Conservation (phyloP, 2,329 filamentous ascomycete species). For the Colletotrichum scovillei region DNA sequence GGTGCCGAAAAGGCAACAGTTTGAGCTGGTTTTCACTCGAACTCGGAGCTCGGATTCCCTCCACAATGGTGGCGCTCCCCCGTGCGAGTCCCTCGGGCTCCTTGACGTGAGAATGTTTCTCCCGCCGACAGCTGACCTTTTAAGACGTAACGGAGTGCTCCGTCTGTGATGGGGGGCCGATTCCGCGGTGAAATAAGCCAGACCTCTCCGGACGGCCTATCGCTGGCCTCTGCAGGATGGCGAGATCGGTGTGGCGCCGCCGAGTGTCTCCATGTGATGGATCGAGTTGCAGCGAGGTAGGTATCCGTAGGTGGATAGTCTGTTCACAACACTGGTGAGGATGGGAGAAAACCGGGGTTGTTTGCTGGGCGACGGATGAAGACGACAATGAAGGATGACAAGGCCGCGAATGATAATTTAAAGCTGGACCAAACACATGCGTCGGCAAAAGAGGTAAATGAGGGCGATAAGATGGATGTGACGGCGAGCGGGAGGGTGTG, state of each 20-base stretch:
- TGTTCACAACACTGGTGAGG: slow-evolving; percentile 1
- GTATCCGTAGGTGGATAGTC: background rate
- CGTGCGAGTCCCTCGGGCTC: background rate
- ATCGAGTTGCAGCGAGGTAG: background rate
- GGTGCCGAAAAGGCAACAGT: background rate
- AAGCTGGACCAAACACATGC: background rate
- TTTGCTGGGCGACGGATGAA: background rate
- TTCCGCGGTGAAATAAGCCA: background rate
- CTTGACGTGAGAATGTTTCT: background rate
- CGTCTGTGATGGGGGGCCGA: background rate
- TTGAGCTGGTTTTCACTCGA: background rate
- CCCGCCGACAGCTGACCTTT: background rate
- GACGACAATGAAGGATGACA: background rate
- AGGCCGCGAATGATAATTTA: background rate
- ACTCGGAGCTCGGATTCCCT: slow-evolving; percentile 21
- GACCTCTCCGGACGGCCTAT: background rate
- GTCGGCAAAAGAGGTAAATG: background rate
- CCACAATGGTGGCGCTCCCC: slow-evolving; percentile 3
- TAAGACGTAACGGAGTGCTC: background rate
- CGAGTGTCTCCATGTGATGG: background rate
- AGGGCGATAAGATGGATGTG: background rate
- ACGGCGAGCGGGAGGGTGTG: background rate
- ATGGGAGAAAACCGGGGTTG: background rate
- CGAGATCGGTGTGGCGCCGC: background rate
- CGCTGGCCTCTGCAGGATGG: background rate